These are phyloP conservation scores for Podospora didyma DNA, from an alignment of 495 filamentous ascomycete species.

Conservation along the genomic window DNA sequence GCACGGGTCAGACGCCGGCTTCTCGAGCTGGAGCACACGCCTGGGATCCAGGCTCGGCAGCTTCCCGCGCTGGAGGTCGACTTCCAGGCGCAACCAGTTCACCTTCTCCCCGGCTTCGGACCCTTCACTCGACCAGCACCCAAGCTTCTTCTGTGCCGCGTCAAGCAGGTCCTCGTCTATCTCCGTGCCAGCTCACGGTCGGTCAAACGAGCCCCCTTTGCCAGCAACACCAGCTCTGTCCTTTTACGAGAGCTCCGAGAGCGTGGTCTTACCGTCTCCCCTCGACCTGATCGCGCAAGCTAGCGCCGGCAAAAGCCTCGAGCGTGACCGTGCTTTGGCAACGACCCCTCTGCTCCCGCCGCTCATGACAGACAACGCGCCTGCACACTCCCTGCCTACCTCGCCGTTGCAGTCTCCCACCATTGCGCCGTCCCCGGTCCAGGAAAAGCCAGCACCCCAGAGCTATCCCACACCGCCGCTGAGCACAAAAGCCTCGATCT, in stretches of 20 bases:
- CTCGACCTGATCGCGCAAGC: constrained; percentile 56
- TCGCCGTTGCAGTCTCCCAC: constrained; percentile 84
- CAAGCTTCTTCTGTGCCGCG: constrained; percentile 37
- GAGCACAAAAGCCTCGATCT: constrained; percentile 71
- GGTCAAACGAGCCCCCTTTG: constrained; percentile 49
- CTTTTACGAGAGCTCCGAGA: constrained; percentile 58
- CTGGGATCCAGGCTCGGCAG: constrained; percentile 70
- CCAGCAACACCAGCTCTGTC: constrained; percentile 65
- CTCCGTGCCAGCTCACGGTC: constrained; percentile 52
- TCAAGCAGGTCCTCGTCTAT: constrained; percentile 71
- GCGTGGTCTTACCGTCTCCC: constrained; percentile 35
- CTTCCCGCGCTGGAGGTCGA: constrained; percentile 61
- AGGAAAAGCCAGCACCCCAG: constrained; percentile 23
- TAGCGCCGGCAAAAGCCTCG: constrained; percentile 44
- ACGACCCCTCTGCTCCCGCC: constrained; percentile 82
- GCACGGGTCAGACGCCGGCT: constrained; percentile 59
- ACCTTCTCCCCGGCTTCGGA: constrained; percentile 46
- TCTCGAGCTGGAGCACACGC: constrained; percentile 61
- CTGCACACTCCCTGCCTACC: constrained; percentile 45
- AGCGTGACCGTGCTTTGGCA: constrained; percentile 59
- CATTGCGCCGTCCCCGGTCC: constrained; percentile 28
- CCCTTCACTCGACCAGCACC: constrained; percentile 38
- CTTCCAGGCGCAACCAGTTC: constrained; percentile 43
- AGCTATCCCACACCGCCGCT: constrained; percentile 68
- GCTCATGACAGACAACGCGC: constrained; percentile 55